A percentile compares a stretch with the other conserved stretches of the same genome.
Evolutionary conservation across 176 grass and related monocot species (phyloP).

Genomic region (bread wheat (Triticum aestivum)): DNA sequence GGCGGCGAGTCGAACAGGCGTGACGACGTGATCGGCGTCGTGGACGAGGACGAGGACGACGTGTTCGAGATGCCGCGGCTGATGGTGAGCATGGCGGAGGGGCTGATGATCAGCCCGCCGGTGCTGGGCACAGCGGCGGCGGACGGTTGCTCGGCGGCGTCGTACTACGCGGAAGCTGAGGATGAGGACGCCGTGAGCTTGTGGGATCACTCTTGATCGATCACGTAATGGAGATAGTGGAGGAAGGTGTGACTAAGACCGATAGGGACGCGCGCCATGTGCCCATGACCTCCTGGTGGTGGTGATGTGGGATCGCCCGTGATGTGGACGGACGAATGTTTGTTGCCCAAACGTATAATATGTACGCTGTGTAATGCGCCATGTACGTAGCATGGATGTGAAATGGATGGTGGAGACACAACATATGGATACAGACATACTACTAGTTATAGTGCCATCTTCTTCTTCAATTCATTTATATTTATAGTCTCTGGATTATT

Average conservation of each 20-base stretch:
- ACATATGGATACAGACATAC: background rate
- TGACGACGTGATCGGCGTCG: background rate
- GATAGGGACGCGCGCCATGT: background rate
- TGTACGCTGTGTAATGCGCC: background rate
- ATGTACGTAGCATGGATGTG: slow-evolving; percentile 26
- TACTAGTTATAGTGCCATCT: background rate
- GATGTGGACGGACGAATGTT: slow-evolving; percentile 23
- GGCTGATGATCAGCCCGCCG: slow-evolving; percentile 66
- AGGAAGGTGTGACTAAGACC: background rate
- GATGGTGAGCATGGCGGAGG: slow-evolving; percentile 67
- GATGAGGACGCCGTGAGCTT: slow-evolving; percentile 39
- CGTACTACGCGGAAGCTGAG: slow-evolving; percentile 8
- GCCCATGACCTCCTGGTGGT: slow-evolving; percentile 16
- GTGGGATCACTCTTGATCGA: slow-evolving; percentile 68
- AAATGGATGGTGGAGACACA: slow-evolving; percentile 4
- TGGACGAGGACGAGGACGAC: slow-evolving; percentile 75
- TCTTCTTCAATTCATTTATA: background rate
- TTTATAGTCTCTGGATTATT: too few species aligned
- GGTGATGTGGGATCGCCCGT: slow-evolving; percentile 39
- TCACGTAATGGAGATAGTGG: slow-evolving; percentile 16
- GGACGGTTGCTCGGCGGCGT: background rate
- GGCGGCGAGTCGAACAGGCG: background rate
- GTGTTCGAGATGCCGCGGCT: slow-evolving; percentile 66
- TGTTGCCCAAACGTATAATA: background rate
- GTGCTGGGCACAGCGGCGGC: slow-evolving; percentile 15